phyloP scores from a whole-genome alignment of 225 moss, liverwort and hornwort species.

The Bryum argenteum region DNA sequence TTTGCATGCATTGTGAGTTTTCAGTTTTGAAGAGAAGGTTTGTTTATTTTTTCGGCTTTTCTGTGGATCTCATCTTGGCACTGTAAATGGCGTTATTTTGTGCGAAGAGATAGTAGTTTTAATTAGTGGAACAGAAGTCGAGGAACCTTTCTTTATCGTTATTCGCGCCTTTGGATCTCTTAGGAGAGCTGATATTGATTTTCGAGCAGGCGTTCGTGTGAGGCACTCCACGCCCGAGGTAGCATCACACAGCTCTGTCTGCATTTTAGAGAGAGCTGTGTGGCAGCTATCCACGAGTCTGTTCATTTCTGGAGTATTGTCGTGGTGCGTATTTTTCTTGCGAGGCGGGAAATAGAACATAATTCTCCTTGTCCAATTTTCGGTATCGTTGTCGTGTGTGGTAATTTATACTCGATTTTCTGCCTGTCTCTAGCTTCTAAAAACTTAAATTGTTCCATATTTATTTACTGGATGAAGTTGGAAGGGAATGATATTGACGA shows the following conservation, averaged over 20 bases:
- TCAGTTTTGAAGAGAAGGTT: neutral
- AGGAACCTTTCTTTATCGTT: constrained; percentile 1
- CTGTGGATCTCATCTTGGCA: constrained; percentile 12
- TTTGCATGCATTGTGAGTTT: neutral
- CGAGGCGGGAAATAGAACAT: neutral
- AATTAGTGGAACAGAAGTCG: neutral
- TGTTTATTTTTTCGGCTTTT: neutral
- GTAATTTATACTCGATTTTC: constrained; percentile 4
- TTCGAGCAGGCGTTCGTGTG: neutral
- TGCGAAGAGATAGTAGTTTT: neutral
- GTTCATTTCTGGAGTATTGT: constrained; percentile 11
- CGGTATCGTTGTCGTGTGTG: neutral
- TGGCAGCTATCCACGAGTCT: neutral
- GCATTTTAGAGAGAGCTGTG: constrained; percentile 13
- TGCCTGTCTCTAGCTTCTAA: neutral
- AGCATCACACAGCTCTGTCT: constrained; percentile 6
- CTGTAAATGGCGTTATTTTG: neutral
- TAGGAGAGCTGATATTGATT: no score
- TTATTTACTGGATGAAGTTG: neutral
- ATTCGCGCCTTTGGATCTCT: neutral
- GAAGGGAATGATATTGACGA: neutral
- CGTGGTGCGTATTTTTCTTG: neutral
- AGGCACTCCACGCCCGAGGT: neutral
- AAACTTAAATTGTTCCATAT: neutral
- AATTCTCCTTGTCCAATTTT: neutral